Base-by-base conservation (phyloP, 2,329 filamentous ascomycete genomes). In the Orbilia quercus region DNA sequence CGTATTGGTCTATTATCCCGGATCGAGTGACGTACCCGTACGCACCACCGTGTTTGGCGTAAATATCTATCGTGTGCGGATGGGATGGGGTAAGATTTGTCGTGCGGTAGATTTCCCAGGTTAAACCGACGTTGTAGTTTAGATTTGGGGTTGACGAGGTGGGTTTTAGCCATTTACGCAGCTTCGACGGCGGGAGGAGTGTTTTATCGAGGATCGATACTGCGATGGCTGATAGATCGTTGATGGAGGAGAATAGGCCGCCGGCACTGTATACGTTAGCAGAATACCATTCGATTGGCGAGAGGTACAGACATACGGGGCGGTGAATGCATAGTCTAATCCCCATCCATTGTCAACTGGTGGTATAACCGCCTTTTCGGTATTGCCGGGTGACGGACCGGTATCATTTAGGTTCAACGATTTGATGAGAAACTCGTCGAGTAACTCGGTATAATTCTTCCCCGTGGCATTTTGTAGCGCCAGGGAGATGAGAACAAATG, bases 401-500 rank as follows among this genome's bases (percentile, higher is more conserved):
- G 77, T 79, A 62, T 76, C 78, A 18, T 71, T 72, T 12, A 80
- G 73, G 7, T 76, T 75, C 12, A 80, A 64, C 4, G 78, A 77
- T 6, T 64, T 20, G 11, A 76, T 67, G n/a, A 80, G 75, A n/a
- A 76, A 58, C 34, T 78, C 76, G 7, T 77, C 69, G 1, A 79
- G 60, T 0, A 77, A 50, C 20, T 77, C 69, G 1, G 74, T 73
- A 50, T 76, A 80, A 5, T 75, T 76, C 69, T 76, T 78, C 5
- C 76, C 76, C 1, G 76, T 78, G 25, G 75, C 74, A 18, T 75
- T 66, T 9, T 77, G 78, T 0, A 83, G 70, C 0, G 79, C 81
- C 51, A 82, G 77, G 2, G 78, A 77, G 25, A 82, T 77, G 5
- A 83, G 51, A 12, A 78, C 78, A 64, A 82, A 83, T 0, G 81